Conservation (phyloP, 805 yeast species). For the Candida rishiriensis region DNA sequence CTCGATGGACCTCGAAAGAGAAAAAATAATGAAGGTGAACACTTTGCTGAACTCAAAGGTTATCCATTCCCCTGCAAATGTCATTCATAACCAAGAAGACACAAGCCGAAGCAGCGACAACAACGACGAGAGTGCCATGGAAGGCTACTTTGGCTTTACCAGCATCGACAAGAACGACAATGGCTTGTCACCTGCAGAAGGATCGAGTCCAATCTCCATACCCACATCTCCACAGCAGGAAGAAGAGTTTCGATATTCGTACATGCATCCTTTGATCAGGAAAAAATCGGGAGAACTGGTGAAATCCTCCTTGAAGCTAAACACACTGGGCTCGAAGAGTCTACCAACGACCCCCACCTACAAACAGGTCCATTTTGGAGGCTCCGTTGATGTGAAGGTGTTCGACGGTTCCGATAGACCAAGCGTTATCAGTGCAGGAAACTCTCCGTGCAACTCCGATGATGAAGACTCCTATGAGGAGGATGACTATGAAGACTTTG, state of each 20-base stretch:
- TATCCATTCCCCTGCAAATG: too few species aligned
- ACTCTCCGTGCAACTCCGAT: constrained; percentile 47
- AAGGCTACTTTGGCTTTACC: constrained; percentile 1
- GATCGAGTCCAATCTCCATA: constrained; percentile 1
- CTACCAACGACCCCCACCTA: constrained; percentile 54
- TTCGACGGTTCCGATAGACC: constrained; percentile 75
- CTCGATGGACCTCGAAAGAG: constrained; percentile 17
- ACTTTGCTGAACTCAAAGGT: constrained; percentile 24
- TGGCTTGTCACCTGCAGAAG: not conserved
- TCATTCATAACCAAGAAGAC: too few species aligned
- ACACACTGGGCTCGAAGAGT: constrained; percentile 30
- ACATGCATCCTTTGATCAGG: constrained; percentile 46
- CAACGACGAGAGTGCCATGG: not conserved
- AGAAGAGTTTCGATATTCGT: constrained; percentile 8
- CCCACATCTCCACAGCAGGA: not conserved
- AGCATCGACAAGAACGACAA: not conserved
- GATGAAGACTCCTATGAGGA: constrained; percentile 30
- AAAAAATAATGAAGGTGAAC: constrained; percentile 27
- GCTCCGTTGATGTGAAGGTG: constrained; percentile 64
- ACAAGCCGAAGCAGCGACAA: too few species aligned
- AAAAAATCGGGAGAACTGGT: constrained; percentile 88
- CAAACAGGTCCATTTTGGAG: constrained; percentile 84
- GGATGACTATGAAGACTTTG: constrained; percentile 23
- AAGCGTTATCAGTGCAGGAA: constrained; percentile 62
- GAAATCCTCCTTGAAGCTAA: constrained; percentile 63